phyloP scores from a whole-genome alignment of 805 yeast species.

The Cyberlindnera meyerae region DNA sequence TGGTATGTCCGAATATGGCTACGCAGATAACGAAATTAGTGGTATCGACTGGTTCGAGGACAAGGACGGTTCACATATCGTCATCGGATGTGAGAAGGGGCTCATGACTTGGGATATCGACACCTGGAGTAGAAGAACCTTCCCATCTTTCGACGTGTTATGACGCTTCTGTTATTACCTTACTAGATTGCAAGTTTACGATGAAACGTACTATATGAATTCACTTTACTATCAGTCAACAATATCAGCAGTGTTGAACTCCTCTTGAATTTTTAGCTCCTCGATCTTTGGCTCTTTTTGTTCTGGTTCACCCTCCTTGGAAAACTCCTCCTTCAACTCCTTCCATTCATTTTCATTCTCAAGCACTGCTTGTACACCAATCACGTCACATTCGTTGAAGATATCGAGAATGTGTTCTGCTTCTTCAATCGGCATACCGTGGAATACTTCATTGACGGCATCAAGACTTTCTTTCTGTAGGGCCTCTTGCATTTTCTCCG shows the following conservation, averaged over 20 bases:
- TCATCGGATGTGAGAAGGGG: slow-evolving; percentile 65
- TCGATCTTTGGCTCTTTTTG: slow-evolving; percentile 11
- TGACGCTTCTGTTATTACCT: no score
- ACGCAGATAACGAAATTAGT: slow-evolving; percentile 45
- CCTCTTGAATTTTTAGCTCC: slow-evolving; percentile 16
- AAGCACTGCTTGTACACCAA: slow-evolving; percentile 71
- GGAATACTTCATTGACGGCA: slow-evolving; percentile 79
- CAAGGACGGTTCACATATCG: slow-evolving; percentile 44
- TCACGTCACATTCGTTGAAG: slow-evolving; percentile 76
- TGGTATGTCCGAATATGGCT: slow-evolving; percentile 19
- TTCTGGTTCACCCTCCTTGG: slow-evolving; percentile 11
- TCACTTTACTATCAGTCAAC: slow-evolving; percentile 35
- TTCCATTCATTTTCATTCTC: slow-evolving; percentile 71
- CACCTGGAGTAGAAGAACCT: slow-evolving; percentile 56
- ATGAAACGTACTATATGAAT: no score
- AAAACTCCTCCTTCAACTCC: slow-evolving; percentile 44
- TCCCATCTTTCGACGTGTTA: slow-evolving; percentile 48
- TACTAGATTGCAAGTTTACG: no score
- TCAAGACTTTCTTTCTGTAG: slow-evolving; percentile 67
- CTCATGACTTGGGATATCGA: slow-evolving; percentile 67
- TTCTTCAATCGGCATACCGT: slow-evolving; percentile 61
- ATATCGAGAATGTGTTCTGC: slow-evolving; percentile 74
- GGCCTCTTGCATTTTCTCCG: slow-evolving; percentile 66
- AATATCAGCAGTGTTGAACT: slow-evolving; percentile 31
- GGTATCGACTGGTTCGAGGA: slow-evolving; percentile 59